These are phyloP conservation scores for Beauveria caledonica DNA, from an alignment of 2,329 filamentous ascomycete genomes.

Conservation along the genomic window DNA sequence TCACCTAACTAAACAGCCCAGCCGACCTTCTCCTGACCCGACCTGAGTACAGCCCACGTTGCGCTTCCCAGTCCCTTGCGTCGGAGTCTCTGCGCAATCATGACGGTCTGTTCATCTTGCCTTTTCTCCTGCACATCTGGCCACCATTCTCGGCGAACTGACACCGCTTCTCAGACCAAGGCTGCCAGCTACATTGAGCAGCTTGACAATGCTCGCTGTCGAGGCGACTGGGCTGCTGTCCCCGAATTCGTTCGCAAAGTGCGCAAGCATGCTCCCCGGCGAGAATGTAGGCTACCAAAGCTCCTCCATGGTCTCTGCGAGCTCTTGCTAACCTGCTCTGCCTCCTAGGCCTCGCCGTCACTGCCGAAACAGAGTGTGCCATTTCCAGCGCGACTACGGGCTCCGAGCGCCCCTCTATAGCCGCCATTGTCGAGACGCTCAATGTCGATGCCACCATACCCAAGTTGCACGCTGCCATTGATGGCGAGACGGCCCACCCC, in stretches of 20 bases:
- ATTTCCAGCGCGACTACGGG: conserved; percentile 46
- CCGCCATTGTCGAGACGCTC: conserved; percentile 34
- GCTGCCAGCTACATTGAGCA: conserved; percentile 71
- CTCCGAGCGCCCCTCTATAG: conserved; percentile 33
- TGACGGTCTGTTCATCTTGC: conserved; percentile 7
- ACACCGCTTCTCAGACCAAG: conserved; percentile 47
- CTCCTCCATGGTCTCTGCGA: conserved; percentile 4
- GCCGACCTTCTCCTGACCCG: conserved; percentile 2
- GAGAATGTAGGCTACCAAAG: conserved; percentile 59
- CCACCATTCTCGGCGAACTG: background rate
- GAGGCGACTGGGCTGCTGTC: conserved; percentile 78
- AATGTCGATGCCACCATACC: conserved; percentile 38
- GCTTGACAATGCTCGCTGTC: conserved; percentile 80
- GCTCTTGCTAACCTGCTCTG: background rate
- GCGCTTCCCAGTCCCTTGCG: conserved; percentile 2
- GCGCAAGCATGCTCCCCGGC: conserved; percentile 82
- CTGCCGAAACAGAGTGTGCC: conserved; percentile 60
- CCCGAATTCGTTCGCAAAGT: conserved; percentile 89
- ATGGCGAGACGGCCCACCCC: conserved; percentile 42
- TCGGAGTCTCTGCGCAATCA: conserved; percentile 2
- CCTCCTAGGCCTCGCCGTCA: conserved; percentile 56
- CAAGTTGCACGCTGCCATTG: conserved; percentile 47
- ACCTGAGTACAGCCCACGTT: conserved; percentile 2
- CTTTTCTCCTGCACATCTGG: background rate
- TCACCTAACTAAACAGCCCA: background rate